Evolutionary conservation across 495 filamentous ascomycete species (phyloP).

Genomic region (Hyaloscypha finlandica): DNA sequence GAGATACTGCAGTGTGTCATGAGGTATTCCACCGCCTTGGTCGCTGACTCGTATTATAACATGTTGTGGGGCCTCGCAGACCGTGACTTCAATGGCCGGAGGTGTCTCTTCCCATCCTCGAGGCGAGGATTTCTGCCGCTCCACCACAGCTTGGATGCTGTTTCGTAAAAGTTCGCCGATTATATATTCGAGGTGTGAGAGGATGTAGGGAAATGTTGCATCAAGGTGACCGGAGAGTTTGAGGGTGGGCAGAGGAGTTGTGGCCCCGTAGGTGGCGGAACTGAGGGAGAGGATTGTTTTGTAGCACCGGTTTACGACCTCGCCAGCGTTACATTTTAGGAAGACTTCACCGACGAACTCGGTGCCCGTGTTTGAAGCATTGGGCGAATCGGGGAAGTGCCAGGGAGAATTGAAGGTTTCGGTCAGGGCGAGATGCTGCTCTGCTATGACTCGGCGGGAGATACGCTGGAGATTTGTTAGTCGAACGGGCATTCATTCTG

Average conservation of each 20-base stretch:
- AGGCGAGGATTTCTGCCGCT: slow-evolving; percentile 53
- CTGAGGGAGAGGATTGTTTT: slow-evolving; percentile 69
- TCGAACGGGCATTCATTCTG: not conserved
- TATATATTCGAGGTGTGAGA: slow-evolving; percentile 95
- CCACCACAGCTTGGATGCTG: slow-evolving; percentile 87
- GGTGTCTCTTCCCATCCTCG: slow-evolving; percentile 39
- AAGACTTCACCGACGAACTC: slow-evolving; percentile 97
- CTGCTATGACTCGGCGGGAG: slow-evolving; percentile 92
- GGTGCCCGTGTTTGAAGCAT: slow-evolving; percentile 49
- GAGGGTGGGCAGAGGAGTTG: slow-evolving; percentile 74
- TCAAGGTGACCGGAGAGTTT: slow-evolving; percentile 82
- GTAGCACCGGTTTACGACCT: slow-evolving; percentile 84
- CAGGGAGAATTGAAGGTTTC: slow-evolving; percentile 92
- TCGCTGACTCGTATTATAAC: slow-evolving; percentile 96
- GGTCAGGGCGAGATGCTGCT: slow-evolving; percentile 95
- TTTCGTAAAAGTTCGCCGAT: slow-evolving; percentile 94
- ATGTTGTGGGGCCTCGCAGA: slow-evolving; percentile 93
- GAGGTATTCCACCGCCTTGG: slow-evolving; percentile 88
- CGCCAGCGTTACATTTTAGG: slow-evolving; percentile 87
- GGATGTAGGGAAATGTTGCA: slow-evolving; percentile 93
- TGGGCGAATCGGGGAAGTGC: slow-evolving; percentile 81
- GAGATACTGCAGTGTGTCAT: slow-evolving; percentile 80
- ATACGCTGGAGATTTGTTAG: slow-evolving; percentile 62
- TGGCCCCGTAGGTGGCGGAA: slow-evolving; percentile 67
- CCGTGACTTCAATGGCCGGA: slow-evolving; percentile 87